These are phyloP conservation scores for Collariella sp. DNA, from an alignment of 495 filamentous ascomycete species.

Conservation along the genomic window DNA sequence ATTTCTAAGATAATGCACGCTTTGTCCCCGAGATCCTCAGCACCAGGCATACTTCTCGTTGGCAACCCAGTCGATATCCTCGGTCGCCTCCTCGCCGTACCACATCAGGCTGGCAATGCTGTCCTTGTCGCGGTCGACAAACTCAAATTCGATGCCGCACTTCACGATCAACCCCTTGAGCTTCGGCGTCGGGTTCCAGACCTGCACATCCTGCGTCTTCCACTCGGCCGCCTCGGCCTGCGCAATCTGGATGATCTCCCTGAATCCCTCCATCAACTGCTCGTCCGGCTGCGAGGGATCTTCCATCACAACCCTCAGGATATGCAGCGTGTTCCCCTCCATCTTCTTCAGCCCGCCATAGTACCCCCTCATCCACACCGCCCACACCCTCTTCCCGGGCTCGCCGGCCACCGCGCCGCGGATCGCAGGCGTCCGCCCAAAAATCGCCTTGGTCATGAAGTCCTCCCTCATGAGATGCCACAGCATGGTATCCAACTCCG, in stretches of 20 bases:
- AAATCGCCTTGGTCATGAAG: slow-evolving; percentile 55
- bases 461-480: slow-evolving; percentile 90
- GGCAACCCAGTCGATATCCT: slow-evolving; percentile 68
- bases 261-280: slow-evolving; percentile 50
- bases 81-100: slow-evolving; percentile 38
- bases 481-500: slow-evolving; percentile 60
- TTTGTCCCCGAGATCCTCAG: slow-evolving; percentile 32
- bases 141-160: slow-evolving; percentile 31
- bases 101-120: slow-evolving; percentile 49
- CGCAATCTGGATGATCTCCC: slow-evolving; percentile 37
- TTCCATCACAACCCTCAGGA: slow-evolving; percentile 72
- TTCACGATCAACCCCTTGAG: slow-evolving; percentile 31
- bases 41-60: slow-evolving; percentile 97
- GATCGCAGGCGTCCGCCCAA: slow-evolving; percentile 44
- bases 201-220: slow-evolving; percentile 36
- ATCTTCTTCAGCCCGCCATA: slow-evolving; percentile 33
- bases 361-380: slow-evolving; percentile 73
- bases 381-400: slow-evolving; percentile 55
- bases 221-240: slow-evolving; percentile 36
- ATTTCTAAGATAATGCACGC: neutral
- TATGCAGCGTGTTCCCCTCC: slow-evolving; percentile 61
- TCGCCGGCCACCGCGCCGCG: slow-evolving; percentile 58
- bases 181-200: slow-evolving; percentile 44
- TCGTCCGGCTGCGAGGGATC: slow-evolving; percentile 33
- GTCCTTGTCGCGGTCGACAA: slow-evolving; percentile 40